Base-by-base conservation (phyloP, 2,329 filamentous ascomycete species). In the Erysiphe pulchra region DNA sequence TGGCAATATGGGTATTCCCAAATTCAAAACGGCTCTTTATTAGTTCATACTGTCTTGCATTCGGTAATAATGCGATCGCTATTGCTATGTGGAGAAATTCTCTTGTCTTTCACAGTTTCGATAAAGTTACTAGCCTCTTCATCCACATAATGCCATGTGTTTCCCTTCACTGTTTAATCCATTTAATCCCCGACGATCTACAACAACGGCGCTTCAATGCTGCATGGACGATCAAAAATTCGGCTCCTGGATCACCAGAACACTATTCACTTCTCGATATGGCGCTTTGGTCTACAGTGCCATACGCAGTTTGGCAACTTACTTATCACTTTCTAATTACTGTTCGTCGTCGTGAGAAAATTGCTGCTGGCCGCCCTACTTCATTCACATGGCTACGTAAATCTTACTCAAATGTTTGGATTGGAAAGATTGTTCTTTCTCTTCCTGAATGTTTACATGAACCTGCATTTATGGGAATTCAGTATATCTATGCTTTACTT, bases 81-180 rank as follows among this genome's bases (percentile, higher is more conserved):
- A 95, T 98, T 60, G 85, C 90, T 58, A 90, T 98, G 86, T 98
- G 90, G 90, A 77, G 90, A 51, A 98, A 98, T 61, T 94, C 86
- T 31, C 73, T 98, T 57, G 90, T 98, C 42, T 98, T 98, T 61
- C 90, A 98, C 66, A 92, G 84, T 58, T 77, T 98, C 62, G 90
- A 98, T 68, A 98, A 98, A 63, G 85, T 95, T 49, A 92, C 86
- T 49, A 79, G 75, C 60, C 70, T 98, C n/a, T 98, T 98, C 64
- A 94, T 98, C 54, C 90, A 98, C 61, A 92, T 98, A 56, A 98
- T 98, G 87, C 90, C 90, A 1, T 93, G 86, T 52, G 87, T 81
- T 6, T 83, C 86, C 1, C 70, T 98, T 12, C 90, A 98, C 61
- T 92, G 84, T 57, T 69, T 98, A 13, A 81, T 93, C 14, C 90